phyloP scores from a whole-genome alignment of 495 filamentous ascomycete species.

The Penicillium pulvis region DNA sequence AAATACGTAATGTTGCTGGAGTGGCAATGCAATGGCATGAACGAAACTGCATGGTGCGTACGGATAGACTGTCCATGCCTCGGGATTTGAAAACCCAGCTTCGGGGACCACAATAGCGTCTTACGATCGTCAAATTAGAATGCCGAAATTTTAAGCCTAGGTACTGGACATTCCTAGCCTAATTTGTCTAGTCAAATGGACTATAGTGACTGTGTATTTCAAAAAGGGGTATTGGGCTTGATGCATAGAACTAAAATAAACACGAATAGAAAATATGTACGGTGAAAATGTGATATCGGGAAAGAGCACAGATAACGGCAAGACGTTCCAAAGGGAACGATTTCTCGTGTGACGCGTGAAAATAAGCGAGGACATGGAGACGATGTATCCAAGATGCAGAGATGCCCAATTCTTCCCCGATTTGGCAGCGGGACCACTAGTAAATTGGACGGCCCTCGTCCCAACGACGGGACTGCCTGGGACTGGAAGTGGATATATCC shows the following conservation, averaged over 20 bases:
- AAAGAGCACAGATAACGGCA: not conserved
- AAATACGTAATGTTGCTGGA: not conserved
- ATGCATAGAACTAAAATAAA: constrained; percentile 3
- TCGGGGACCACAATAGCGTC: not conserved
- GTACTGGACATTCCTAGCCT: not conserved
- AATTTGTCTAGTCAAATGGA: not conserved
- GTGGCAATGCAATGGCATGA: not conserved
- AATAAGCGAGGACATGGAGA: constrained; percentile 24
- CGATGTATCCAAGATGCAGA: constrained; percentile 15
- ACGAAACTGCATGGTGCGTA: not conserved
- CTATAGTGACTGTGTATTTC: not conserved
- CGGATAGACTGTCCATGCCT: not conserved
- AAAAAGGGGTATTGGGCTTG: not conserved
- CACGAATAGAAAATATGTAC: constrained; percentile 3
- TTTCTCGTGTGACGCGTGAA: constrained; percentile 15
- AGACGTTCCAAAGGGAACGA: constrained; percentile 11
- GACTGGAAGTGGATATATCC: constrained; percentile 27
- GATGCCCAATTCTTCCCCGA: constrained; percentile 10
- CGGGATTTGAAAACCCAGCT: not conserved
- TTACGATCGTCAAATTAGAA: not conserved
- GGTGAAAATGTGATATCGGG: not conserved
- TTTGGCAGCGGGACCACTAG: constrained; percentile 32
- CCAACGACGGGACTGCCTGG: constrained; percentile 53
- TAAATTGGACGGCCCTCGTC: constrained; percentile 68
- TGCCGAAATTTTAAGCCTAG: not conserved